phyloP scores from a whole-genome alignment of 1,284 basidiomycete genomes.

The Cutaneotrichosporon sp. region DNA sequence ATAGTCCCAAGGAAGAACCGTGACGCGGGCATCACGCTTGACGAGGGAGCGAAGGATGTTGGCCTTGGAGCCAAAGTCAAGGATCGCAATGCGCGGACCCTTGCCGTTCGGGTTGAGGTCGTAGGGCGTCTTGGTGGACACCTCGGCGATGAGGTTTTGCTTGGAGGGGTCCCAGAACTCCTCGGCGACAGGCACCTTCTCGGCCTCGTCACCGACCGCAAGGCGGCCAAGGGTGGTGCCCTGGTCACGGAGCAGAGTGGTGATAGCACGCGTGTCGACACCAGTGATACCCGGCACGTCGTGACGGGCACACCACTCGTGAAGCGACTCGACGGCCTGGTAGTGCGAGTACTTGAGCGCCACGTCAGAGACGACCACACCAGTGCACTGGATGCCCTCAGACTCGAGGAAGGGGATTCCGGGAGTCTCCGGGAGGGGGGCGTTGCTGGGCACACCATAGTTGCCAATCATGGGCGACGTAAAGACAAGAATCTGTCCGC shows the following conservation, averaged over 20 bases:
- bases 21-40: constrained; percentile 82
- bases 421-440: constrained; percentile 69
- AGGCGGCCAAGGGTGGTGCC: constrained; percentile 93
- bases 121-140: constrained; percentile 81
- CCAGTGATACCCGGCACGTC: constrained; percentile 91
- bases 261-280: constrained; percentile 96
- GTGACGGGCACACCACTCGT: constrained; percentile 88
- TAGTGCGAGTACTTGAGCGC: constrained; percentile 95
- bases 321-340: constrained; percentile 84
- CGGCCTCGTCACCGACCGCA: constrained; percentile 71
- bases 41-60: constrained; percentile 93
- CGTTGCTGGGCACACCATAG: constrained; percentile 89
- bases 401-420: constrained; percentile 91
- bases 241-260: constrained; percentile 86
- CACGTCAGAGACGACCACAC: constrained; percentile 88
- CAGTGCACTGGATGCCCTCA: constrained; percentile 80
- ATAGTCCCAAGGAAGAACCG: constrained; percentile 94
- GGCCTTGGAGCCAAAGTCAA: constrained; percentile 96
- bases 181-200: constrained; percentile 57
- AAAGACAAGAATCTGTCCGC: constrained; percentile 95
- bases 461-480: constrained; percentile 98
- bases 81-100: constrained; percentile 84
- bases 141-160: constrained; percentile 90
- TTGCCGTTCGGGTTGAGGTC: constrained; percentile 74
- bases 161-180: constrained; percentile 89